These are phyloP conservation scores for Globisporangium radiosum DNA, from an alignment of 352 stramenopile genomes.

Conservation along the genomic window DNA sequence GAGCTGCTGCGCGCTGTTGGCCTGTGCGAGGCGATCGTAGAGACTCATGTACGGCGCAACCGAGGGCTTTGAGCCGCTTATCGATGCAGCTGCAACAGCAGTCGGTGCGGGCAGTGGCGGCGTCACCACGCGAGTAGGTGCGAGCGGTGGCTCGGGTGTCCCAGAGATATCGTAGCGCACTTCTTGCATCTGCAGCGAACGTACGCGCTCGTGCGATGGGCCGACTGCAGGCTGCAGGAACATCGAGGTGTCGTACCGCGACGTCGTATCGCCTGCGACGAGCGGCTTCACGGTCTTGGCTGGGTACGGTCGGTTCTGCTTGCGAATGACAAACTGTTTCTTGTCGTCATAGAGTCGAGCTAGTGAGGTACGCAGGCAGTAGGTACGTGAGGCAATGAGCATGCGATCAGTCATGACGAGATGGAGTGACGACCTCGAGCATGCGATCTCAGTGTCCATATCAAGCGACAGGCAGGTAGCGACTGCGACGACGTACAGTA, in stretches of 20 bases:
- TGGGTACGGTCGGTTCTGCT: conserved; percentile 29
- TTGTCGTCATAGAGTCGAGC: conserved; percentile 77
- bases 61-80: neutral
- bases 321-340: conserved; percentile 67
- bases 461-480: too few species aligned
- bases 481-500: conserved; percentile 37
- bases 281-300: conserved; percentile 31
- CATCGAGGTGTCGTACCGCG: conserved; percentile 50
- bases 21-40: conserved; percentile 56
- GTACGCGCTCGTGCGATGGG: conserved; percentile 25
- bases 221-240: conserved; percentile 44
- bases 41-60: conserved; percentile 49
- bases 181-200: conserved; percentile 17
- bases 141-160: neutral
- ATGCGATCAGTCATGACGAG: too few species aligned
- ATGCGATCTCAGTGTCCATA: too few species aligned
- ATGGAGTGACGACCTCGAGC: too few species aligned
- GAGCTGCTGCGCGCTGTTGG: conserved; percentile 30
- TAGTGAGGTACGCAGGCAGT: conserved; percentile 9
- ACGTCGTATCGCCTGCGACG: conserved; percentile 25
- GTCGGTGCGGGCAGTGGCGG: neutral
- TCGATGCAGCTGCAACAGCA: neutral
- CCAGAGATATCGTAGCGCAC: neutral
- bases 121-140: conserved; percentile 1
- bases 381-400: neutral